Conservation (phyloP, 169 alveolate species). For the Theileria equi region DNA sequence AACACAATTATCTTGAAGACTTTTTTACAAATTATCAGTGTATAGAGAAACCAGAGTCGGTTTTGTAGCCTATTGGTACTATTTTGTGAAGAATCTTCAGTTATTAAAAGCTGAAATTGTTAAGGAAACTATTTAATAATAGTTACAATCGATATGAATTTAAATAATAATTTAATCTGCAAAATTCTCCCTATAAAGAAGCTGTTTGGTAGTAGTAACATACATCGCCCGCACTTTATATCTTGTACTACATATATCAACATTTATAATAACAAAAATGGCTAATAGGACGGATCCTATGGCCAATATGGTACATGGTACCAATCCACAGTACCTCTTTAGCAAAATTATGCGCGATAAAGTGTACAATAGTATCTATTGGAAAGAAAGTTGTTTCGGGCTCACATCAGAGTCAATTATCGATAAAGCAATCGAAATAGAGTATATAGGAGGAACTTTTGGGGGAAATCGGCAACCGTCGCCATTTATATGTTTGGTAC, state of each 20-base stretch:
- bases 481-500: slow-evolving; percentile 91
- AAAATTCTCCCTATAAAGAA: too few species aligned
- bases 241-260: not conserved
- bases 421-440: slow-evolving; percentile 91
- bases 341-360: slow-evolving; percentile 82
- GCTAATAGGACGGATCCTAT: slow-evolving; percentile 87
- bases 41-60: too few species aligned
- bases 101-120: too few species aligned
- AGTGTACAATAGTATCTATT: slow-evolving; percentile 79
- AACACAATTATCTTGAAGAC: too few species aligned
- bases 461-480: slow-evolving; percentile 95
- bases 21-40: too few species aligned
- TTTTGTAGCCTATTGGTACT: too few species aligned
- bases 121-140: too few species aligned
- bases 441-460: slow-evolving; percentile 95
- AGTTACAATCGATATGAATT: too few species aligned
- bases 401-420: slow-evolving; percentile 89
- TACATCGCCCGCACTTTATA: too few species aligned
- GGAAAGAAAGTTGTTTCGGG: slow-evolving; percentile 90
- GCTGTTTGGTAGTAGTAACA: too few species aligned
- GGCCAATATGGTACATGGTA: slow-evolving; percentile 80
- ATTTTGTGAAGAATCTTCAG: too few species aligned
- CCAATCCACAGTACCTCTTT: slow-evolving; percentile 84
- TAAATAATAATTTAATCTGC: too few species aligned
- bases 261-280: slow-evolving; percentile 50